A percentile compares a stretch with the other conserved stretches of the same genome.
These are phyloP conservation scores for Colletotrichum nymphaeae DNA, from an alignment of 2,329 filamentous ascomycete genomes.

Conservation along the genomic window DNA sequence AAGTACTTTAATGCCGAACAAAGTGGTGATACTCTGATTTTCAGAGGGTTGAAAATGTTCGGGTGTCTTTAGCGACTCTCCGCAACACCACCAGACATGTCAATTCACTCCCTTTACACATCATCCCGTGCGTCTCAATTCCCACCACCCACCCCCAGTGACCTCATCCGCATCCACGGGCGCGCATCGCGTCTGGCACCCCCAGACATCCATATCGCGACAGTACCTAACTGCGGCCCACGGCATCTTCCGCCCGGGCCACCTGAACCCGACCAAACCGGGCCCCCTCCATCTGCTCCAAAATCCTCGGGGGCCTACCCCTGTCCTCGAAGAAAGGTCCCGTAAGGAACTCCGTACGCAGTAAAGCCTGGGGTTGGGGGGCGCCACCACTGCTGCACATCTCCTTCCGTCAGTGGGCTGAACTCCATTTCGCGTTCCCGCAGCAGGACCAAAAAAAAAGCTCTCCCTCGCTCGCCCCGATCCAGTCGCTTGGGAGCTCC, in stretches of 20 bases:
- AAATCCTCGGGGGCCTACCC: conserved; percentile 30
- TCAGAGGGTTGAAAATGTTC: background rate
- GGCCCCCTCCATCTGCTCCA: conserved; percentile 8
- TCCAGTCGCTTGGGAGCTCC: conserved; percentile 29
- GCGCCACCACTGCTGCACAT: conserved; percentile 6
- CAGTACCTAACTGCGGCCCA: conserved; percentile 24
- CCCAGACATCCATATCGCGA: conserved; percentile 24
- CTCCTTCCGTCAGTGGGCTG: conserved; percentile 30
- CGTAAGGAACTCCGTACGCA: background rate
- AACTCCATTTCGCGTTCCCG: conserved; percentile 20
- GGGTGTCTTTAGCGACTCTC: background rate
- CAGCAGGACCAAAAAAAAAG: conserved; percentile 12
- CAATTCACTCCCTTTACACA: background rate
- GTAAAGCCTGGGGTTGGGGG: conserved; percentile 10
- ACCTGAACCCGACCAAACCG: conserved; percentile 17
- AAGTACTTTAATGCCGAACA: background rate
- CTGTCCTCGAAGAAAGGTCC: conserved; percentile 14
- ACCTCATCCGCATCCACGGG: background rate
- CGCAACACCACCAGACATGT: background rate
- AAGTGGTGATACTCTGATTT: background rate
- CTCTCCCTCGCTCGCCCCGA: conserved; percentile 22
- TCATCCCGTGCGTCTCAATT: background rate
- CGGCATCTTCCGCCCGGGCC: conserved; percentile 34
- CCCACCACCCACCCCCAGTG: background rate
- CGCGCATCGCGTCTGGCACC: conserved; percentile 18